These are phyloP conservation scores for Lasiosphaeria ovina DNA, from an alignment of 495 filamentous ascomycete species.

Conservation along the genomic window DNA sequence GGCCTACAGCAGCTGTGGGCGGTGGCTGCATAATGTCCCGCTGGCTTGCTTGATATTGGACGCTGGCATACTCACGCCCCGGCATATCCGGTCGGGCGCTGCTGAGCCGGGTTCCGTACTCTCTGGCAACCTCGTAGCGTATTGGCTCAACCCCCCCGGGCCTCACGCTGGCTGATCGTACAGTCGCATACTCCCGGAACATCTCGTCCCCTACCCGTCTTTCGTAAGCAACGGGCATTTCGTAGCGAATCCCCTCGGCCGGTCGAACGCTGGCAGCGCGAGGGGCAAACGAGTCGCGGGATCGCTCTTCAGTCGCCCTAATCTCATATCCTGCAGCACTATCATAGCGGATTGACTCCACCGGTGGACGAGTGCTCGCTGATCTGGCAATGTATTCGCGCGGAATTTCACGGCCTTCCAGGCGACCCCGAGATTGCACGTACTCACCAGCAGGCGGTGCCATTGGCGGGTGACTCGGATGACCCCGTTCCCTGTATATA, in stretches of 20 bases:
- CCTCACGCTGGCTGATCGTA: slow-evolving; percentile 29
- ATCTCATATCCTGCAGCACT: slow-evolving; percentile 23
- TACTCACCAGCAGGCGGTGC: slow-evolving; percentile 42
- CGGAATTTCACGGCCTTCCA: slow-evolving; percentile 40
- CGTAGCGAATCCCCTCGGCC: slow-evolving; percentile 51
- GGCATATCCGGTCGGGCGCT: slow-evolving; percentile 44
- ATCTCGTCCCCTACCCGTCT: slow-evolving; percentile 50
- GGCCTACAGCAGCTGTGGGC: slow-evolving; percentile 21
- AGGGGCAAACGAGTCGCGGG: slow-evolving; percentile 49
- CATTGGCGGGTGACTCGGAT: slow-evolving; percentile 38
- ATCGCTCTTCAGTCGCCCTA: slow-evolving; percentile 34
- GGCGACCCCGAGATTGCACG: slow-evolving; percentile 35
- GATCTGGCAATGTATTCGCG: slow-evolving; percentile 56
- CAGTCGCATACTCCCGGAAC: slow-evolving; percentile 25
- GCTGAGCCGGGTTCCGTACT: slow-evolving; percentile 27
- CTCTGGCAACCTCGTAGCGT: slow-evolving; percentile 25
- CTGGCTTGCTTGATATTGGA: slow-evolving; percentile 38
- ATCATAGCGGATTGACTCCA: slow-evolving; percentile 52
- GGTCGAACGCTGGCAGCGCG: slow-evolving; percentile 59
- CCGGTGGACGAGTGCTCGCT: slow-evolving; percentile 16
- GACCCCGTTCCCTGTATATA: slow-evolving; percentile 52
- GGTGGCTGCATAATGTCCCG: slow-evolving; percentile 36
- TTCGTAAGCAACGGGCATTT: slow-evolving; percentile 39
- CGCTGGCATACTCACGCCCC: slow-evolving; percentile 39
- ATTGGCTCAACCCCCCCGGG: slow-evolving; percentile 12